Evolutionary conservation across 164 flowering plant genomes (phyloP).

Genomic region (Kalanchoe fedtschenkoi): DNA sequence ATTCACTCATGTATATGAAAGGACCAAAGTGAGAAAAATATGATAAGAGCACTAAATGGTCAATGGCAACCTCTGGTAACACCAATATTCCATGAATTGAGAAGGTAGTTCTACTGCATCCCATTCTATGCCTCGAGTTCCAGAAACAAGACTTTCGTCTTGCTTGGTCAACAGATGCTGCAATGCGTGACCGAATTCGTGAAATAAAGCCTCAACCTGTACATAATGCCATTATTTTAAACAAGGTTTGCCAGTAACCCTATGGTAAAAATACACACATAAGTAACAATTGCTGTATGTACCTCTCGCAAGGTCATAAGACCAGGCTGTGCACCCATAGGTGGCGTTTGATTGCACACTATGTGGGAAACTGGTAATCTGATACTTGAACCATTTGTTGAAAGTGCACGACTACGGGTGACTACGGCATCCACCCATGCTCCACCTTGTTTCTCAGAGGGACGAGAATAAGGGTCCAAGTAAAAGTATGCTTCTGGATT

Average conservation of each 20-base stretch:
- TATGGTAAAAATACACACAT: background rate
- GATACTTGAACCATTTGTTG: constrained; percentile 49
- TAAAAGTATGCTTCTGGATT: constrained; percentile 84
- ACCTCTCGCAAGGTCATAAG: constrained; percentile 99
- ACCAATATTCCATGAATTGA: constrained; percentile 99
- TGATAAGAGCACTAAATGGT: constrained; percentile 5
- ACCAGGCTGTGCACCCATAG: constrained; percentile 84
- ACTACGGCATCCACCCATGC: constrained; percentile 98
- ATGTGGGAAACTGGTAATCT: constrained; percentile 90
- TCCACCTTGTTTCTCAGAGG: constrained; percentile 90
- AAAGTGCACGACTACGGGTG: constrained; percentile 64
- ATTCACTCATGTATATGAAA: background rate
- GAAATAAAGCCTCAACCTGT: constrained; percentile 95
- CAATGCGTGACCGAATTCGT: constrained; percentile 98
- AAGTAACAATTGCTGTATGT: constrained; percentile 7
- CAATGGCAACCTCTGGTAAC: constrained; percentile 66
- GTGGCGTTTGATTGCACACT: constrained; percentile 97
- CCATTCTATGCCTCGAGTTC: constrained; percentile 87
- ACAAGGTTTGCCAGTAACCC: background rate
- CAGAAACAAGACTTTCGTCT: constrained; percentile 93
- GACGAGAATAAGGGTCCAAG: constrained; percentile 95
- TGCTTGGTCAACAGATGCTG: constrained; percentile 95
- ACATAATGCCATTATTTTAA: constrained; percentile 4
- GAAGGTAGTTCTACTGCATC: constrained; percentile 99
- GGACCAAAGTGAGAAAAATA: background rate